Evolutionary conservation across 1,139 yeast species (phyloP), one percentile per base, ranked within the genome.

Genomic region (Debaryomycetaceae sp.): DNA sequence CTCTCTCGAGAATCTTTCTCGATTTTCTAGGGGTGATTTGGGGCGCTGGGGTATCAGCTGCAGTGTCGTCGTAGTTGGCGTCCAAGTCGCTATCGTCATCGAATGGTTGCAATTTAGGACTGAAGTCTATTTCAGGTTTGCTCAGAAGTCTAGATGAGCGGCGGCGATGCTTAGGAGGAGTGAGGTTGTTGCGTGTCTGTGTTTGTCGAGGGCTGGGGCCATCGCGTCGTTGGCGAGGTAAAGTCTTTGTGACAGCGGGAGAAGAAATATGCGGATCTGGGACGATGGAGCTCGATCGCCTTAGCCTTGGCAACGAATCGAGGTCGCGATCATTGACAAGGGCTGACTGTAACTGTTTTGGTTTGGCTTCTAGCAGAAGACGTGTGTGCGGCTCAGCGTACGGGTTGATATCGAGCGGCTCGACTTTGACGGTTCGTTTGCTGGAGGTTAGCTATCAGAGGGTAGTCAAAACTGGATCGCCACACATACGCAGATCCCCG

Each of bases 401-500:
- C 5, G 32, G 32, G 6, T 28, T 28, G 18, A 29, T 35, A 16
- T 40, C 38, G 12, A 43, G 30, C n/a, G 34, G 29, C 13, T 37
- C 36, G 13, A 31, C 38, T 16, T 38, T 37, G 18, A 45, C 36
- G 32, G 36, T 31, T 18, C 50, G 35, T 22, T 34, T 40, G 12
- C 54, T 49, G 28, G 16, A 24, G 11, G 11, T 5, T 3, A 28
- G 6, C 8, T 26, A 45, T 42, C 44, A 43, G 45, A 22, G 8
- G 16, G 2, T 12, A 12, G 7, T 11, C n/a, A 18, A 15, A 14
- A 18, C 13, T 26, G 23, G 16, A 12, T 32, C 14, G 6, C n/a
- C n/a, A 8, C 18, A 59, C 70, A 39, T 61, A 63, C 69, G 63
- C 68, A 21, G 71, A 58, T 5, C 72, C 72, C 32, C 71, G 49